Base-by-base conservation (phyloP, 768 basidiomycete genomes). In the Suillus sp. region DNA sequence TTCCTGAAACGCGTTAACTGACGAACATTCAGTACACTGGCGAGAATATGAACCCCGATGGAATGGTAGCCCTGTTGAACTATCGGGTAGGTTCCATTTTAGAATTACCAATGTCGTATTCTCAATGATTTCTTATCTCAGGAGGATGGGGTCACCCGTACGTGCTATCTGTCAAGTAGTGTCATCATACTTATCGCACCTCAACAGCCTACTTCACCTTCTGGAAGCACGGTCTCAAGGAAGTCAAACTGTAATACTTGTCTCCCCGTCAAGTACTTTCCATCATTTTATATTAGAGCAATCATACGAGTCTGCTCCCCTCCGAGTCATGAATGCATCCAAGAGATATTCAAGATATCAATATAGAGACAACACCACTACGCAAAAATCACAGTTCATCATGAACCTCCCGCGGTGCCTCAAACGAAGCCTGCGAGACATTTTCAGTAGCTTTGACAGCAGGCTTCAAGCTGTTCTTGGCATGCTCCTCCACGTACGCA, bases 151-250 rank as follows among this genome's bases (percentile, higher is more conserved):
- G 66, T 85, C 65, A 95, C 93, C 37, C 92, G 92, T 93, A 76
- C 74, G 90, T 82, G 22, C 40, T 27, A 7, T 34, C 55, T 53
- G 11, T 32, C 61, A 16, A 3, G 13, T n/a, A 45, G 8, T 13
- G 20, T 47, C 13, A 32, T 6, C 22, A 27, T 47, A 47, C 45
- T 67, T 7, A 58, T 65, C 65, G 62, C 62, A 67, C 40, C 56
- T 47, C 64, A 57, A 55, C 68, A 91, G 93, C 94, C 58, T 96
- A 92, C 76, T 86, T 96, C 77, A 95, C 90, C 37, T 92, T 96
- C 84, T 98, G 96, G 96, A 96, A 92, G 80, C 86, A 98, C 78
- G 96, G 97, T 43, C 77, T 95, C 68, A 93, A 95, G 79, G 83
- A 87, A 76, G 72, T 84, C 64, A 95, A 95, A 77, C 82, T 88